Base-by-base conservation (phyloP, 78 protist genomes). In the Speleostelium caveatum region DNA sequence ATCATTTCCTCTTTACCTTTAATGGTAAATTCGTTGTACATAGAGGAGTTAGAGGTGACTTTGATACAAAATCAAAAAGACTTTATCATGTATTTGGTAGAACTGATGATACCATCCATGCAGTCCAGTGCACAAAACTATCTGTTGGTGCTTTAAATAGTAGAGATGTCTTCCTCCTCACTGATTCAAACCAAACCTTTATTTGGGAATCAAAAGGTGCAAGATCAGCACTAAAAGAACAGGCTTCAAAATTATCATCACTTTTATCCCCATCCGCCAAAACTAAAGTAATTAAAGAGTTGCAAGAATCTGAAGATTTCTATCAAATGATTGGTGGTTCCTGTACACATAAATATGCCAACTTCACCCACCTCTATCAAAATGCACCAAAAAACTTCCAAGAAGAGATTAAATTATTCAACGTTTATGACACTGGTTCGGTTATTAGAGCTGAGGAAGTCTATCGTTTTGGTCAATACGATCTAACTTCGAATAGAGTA, bases 391-490 rank as follows among this genome's bases (percentile, higher is more conserved):
- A 33, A 16, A 58, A 76, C 33, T 72, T 56, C 42, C 33, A 21
- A 26, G 51, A 80, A 19, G 39, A 51, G 36, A 56, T 68, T 30
- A 45, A 68, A 68, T 30, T 80, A 56, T 80, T 67, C 22, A 67
- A 75, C 10, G 58, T 80, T 30, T 39, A 56, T 35, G 68, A 80
- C 24, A 80, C 89, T 67, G 89, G 89, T 80, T 35, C 77, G 6
- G 68, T 80, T 21, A 80, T 80, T 80, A 65, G 89, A 67, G 75
- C 89, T 0, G 89, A 80, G 53, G 89, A 80, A 58, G 38, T 80
- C 24, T 80, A 49, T 39, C 53, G 63, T 39, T 80, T 68, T 42
- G 56, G 33, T 80, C 89, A 80, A 56, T 80, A 68, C 39, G 89
- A 80, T 41, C n/a, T 80, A 3, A 51, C 58, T 28, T 30, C 69